phyloP scores from a whole-genome alignment of 148 eudicot species.

The Chenopodium quinoa region DNA sequence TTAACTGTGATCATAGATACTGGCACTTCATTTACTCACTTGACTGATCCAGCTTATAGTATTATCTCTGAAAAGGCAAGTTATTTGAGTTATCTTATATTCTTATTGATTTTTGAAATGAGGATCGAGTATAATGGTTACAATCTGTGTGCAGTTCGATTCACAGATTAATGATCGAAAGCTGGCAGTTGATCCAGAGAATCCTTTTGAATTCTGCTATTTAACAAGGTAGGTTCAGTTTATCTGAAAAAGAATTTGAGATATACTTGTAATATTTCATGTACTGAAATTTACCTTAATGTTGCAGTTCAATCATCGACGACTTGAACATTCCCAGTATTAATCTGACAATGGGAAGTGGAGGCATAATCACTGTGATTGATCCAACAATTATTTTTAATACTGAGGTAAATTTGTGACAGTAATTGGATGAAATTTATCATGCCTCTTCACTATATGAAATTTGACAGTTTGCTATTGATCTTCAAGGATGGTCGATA shows the following conservation, averaged over 20 bases:
- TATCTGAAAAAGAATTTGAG: neutral
- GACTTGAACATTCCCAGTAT: slow-evolving; percentile 34
- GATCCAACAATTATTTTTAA: slow-evolving; percentile 34
- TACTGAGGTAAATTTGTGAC: slow-evolving; percentile 27
- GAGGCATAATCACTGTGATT: slow-evolving; percentile 37
- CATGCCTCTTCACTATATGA: slow-evolving; percentile 2
- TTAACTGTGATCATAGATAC: slow-evolving; percentile 67
- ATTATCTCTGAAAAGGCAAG: slow-evolving; percentile 59
- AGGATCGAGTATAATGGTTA: neutral
- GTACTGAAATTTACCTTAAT: neutral
- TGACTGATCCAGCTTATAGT: slow-evolving; percentile 73
- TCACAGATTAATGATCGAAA: slow-evolving; percentile 47
- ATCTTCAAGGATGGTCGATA: slow-evolving; percentile 39
- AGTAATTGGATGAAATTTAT: neutral
- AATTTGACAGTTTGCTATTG: neutral
- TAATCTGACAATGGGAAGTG: slow-evolving; percentile 76
- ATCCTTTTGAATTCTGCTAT: slow-evolving; percentile 62
- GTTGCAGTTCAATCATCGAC: slow-evolving; percentile 48
- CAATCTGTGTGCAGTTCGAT: slow-evolving; percentile 40
- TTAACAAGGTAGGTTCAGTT: slow-evolving; percentile 32
- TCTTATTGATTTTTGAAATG: neutral
- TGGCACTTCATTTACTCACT: slow-evolving; percentile 81
- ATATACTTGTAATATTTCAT: neutral
- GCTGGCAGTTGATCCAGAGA: slow-evolving; percentile 23
- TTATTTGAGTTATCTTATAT: neutral